These are phyloP conservation scores for Schizochytrium sp. DNA, from an alignment of 108 stramenopile species.

Conservation along the genomic window DNA sequence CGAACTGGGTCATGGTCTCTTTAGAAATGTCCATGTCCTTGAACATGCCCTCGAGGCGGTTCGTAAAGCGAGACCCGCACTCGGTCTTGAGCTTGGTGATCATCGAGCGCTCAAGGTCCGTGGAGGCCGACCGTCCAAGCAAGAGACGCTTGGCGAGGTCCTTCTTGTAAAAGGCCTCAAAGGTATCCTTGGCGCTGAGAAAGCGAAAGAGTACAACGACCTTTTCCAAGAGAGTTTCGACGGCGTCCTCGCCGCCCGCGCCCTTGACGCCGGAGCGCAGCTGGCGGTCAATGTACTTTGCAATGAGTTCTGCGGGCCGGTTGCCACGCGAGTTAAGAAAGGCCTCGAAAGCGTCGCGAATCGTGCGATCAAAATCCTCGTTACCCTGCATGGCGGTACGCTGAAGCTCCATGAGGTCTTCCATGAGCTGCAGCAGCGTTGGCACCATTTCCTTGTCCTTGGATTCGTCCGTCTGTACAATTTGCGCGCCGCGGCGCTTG, in stretches of 20 bases:
- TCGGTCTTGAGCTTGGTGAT: conserved; percentile 88
- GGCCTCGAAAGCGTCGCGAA: conserved; percentile 74
- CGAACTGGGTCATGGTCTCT: conserved; percentile 77
- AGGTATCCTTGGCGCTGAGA: conserved; percentile 83
- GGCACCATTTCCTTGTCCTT: conserved; percentile 52
- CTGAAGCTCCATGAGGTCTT: conserved; percentile 47
- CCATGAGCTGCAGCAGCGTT: conserved; percentile 58
- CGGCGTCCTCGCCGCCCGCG: conserved; percentile 23
- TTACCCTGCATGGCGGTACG: conserved; percentile 52
- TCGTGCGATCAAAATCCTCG: conserved; percentile 52
- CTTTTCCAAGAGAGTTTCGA: conserved; percentile 41
- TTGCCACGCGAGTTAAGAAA: conserved; percentile 52
- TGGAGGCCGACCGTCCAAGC: conserved; percentile 65
- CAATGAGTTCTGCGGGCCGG: neutral
- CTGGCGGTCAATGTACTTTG: conserved; percentile 45
- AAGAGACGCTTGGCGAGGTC: conserved; percentile 88
- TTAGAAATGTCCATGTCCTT: conserved; percentile 86
- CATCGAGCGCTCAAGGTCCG: conserved; percentile 80
- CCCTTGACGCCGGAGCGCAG: conserved; percentile 41
- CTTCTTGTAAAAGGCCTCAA: conserved; percentile 92
- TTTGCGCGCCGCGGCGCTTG: neutral
- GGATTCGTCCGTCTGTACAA: conserved; percentile 26
- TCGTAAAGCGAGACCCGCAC: conserved; percentile 92
- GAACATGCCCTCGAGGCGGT: conserved; percentile 99
- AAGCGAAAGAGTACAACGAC: conserved; percentile 74